These are phyloP conservation scores for Paramecium tetraurelia DNA, from an alignment of 73 alveolate genomes.

Conservation along the genomic window DNA sequence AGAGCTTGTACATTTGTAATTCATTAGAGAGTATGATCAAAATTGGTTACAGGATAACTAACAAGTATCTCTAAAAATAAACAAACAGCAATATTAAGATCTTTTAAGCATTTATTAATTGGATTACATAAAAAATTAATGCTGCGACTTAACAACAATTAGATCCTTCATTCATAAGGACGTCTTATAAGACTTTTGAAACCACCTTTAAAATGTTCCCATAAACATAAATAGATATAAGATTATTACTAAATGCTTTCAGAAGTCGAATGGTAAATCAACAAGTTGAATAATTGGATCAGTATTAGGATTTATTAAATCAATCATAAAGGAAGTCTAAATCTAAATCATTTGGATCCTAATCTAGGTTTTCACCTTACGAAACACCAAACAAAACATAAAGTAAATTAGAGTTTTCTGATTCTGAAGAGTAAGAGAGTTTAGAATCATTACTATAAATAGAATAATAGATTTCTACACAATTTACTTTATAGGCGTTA, in stretches of 20 bases:
- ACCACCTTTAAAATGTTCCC: background rate
- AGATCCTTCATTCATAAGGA: background rate
- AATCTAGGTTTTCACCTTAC: background rate
- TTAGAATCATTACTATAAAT: background rate
- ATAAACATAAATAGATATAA: constrained; percentile 1
- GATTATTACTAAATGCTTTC: background rate
- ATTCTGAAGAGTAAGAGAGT: constrained; percentile 22
- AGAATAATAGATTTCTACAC: background rate
- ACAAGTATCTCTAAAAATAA: background rate
- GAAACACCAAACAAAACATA: constrained; percentile 34
- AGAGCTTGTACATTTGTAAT: background rate
- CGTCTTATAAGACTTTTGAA: background rate
- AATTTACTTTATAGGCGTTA: background rate
- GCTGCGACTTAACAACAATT: constrained; percentile 8
- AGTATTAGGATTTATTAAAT: constrained; percentile 1
- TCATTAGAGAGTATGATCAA: constrained; percentile 13
- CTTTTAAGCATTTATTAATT: background rate
- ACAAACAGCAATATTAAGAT: background rate
- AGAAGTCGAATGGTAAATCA: background rate
- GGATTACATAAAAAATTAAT: background rate
- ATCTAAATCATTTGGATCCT: constrained; percentile 14
- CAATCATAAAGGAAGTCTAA: constrained; percentile 2
- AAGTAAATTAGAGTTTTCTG: constrained; percentile 25
- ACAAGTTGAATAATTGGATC: background rate
- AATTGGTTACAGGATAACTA: background rate